phyloP scores from a whole-genome alignment of 2,329 filamentous ascomycete species.

The Fusarium miscanthi region DNA sequence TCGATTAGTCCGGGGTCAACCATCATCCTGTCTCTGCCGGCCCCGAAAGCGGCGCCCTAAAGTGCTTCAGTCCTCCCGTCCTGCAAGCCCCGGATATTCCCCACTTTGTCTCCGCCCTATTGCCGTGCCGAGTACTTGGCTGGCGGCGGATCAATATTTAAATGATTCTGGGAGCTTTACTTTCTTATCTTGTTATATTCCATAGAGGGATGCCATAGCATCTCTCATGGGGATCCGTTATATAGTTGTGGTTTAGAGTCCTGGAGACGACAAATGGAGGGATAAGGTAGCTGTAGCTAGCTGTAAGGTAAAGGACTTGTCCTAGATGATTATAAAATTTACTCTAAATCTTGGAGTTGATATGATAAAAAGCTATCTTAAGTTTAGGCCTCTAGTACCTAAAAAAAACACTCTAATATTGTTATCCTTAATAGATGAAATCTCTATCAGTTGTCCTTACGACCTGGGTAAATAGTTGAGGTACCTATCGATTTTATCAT shows the following conservation, averaged over 20 bases:
- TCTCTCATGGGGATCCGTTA: too few species aligned
- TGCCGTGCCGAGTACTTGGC: slow-evolving; percentile 23
- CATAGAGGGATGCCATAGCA: background rate
- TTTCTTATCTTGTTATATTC: too few species aligned
- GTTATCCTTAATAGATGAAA: background rate
- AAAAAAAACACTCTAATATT: background rate
- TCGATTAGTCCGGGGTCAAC: slow-evolving; percentile 2
- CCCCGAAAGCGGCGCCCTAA: slow-evolving; percentile 30
- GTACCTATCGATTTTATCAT: background rate
- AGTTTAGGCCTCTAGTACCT: background rate
- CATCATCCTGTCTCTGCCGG: background rate
- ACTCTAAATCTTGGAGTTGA: background rate
- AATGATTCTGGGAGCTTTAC: background rate
- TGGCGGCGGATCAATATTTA: background rate
- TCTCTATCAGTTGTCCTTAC: background rate
- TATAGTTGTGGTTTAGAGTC: background rate
- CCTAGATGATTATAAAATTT: background rate
- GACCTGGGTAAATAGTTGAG: too few species aligned
- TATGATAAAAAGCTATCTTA: background rate
- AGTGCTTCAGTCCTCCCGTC: background rate
- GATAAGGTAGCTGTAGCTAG: background rate
- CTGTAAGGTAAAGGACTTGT: background rate
- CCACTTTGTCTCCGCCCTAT: slow-evolving; percentile 23
- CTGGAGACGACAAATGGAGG: background rate
- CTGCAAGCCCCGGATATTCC: slow-evolving; percentile 7